Evolutionary conservation across 768 basidiomycete genomes (phyloP).

Genomic region (Aureoboletus auriporus): DNA sequence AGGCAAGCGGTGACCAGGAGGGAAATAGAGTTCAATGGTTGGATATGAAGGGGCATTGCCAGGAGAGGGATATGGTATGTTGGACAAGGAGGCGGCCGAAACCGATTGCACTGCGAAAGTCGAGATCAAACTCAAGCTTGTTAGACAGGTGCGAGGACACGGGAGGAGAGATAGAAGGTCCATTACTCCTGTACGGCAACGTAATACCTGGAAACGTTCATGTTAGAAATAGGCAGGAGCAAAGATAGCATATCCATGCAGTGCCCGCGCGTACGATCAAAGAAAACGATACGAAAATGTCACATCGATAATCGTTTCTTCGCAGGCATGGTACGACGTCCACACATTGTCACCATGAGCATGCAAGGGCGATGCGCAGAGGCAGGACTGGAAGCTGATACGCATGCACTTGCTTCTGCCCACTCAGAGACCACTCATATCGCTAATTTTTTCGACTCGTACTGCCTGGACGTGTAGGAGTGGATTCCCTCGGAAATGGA

Average conservation of each 20-base stretch:
- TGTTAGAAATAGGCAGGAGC: slow-evolving; percentile 16
- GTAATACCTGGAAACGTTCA: slow-evolving; percentile 14
- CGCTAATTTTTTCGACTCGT: slow-evolving; percentile 14
- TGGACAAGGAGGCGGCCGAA: not conserved
- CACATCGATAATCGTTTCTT: slow-evolving; percentile 13
- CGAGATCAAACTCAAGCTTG: slow-evolving; percentile 20
- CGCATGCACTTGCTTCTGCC: slow-evolving; percentile 24
- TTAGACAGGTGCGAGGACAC: slow-evolving; percentile 1
- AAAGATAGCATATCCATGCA: slow-evolving; percentile 23
- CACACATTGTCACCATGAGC: slow-evolving; percentile 5
- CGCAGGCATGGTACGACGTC: slow-evolving; percentile 8
- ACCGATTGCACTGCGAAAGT: not conserved
- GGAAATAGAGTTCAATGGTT: slow-evolving; percentile 24
- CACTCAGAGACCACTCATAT: slow-evolving; percentile 28
- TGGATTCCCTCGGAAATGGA: slow-evolving; percentile 23
- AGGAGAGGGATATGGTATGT: slow-evolving; percentile 10
- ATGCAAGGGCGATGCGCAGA: slow-evolving; percentile 21
- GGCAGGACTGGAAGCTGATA: slow-evolving; percentile 24
- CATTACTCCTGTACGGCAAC: slow-evolving; percentile 15
- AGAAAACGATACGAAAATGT: slow-evolving; percentile 11
- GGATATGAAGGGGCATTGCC: slow-evolving; percentile 20
- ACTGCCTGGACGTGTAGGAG: slow-evolving; percentile 9
- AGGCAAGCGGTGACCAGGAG: not conserved
- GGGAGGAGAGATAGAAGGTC: slow-evolving; percentile 12
- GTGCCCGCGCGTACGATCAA: slow-evolving; percentile 13